These are phyloP conservation scores for Spinacia oleracea DNA, from an alignment of 179 eudicot species.

Conservation along the genomic window DNA sequence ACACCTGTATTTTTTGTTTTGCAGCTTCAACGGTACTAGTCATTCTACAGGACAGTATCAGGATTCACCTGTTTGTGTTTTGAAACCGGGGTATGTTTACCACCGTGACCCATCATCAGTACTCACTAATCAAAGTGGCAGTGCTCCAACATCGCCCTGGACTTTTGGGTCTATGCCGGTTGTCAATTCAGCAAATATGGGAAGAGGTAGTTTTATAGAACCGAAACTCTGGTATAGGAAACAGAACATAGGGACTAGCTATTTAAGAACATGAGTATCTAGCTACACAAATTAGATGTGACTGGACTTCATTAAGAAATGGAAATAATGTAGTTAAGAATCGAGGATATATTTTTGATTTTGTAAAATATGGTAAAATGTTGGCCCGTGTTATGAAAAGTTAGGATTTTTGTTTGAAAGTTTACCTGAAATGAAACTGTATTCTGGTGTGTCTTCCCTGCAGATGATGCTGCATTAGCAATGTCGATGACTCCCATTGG, in stretches of 20 bases:
- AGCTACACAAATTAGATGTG: not conserved
- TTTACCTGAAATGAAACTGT: not conserved
- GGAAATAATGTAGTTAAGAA: not conserved
- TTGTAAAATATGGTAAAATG: no score
- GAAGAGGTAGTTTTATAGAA: conserved; percentile 38
- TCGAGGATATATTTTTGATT: not conserved
- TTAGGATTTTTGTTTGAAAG: not conserved
- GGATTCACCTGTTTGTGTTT: conserved; percentile 32
- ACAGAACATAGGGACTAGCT: no score
- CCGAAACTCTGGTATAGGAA: not conserved
- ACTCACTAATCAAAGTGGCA: conserved; percentile 37
- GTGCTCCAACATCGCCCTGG: conserved; percentile 44
- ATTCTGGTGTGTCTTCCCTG: conserved; percentile 10
- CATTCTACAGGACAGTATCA: conserved; percentile 41
- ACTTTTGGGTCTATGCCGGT: conserved; percentile 41
- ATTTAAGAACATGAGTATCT: no score
- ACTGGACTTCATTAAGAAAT: not conserved
- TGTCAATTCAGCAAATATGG: conserved; percentile 37
- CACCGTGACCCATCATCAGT: conserved; percentile 51
- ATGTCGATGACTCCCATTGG: conserved; percentile 30
- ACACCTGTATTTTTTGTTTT: not conserved
- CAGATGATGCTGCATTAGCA: conserved; percentile 51
- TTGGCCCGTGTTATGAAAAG: not conserved
- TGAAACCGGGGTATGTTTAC: conserved; percentile 47
- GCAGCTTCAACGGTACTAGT: conserved; percentile 49